Evolutionary conservation across 2,329 filamentous ascomycete species (phyloP), one percentile per base, ranked within the genome.

Genomic region (Cercospora sesami): DNA sequence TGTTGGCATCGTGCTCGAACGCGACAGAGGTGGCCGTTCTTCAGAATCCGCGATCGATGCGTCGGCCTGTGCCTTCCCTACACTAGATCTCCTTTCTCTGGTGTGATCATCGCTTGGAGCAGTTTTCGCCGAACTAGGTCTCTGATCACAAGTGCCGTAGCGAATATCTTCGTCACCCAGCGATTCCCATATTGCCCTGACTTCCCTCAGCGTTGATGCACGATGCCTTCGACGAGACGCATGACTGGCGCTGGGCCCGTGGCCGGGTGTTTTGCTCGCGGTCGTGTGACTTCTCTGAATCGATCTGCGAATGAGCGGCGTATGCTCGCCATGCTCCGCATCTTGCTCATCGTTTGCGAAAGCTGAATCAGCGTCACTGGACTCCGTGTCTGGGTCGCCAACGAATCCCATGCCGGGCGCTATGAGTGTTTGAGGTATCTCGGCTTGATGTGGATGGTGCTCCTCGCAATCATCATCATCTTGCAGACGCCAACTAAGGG

Each of bases 401-500:
- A 78, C 74, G 59, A 78, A 86, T 31, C 92, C 93, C 67, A 97
- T 86, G 5, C 93, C 93, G 1, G 94, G 93, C 0, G 92, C 88
- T 21, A 97, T 85, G 0, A 89, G 88, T 0, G 91, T 92, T 77
- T 87, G 79, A n/a, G 83, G 81, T 48, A 83, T 78, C 26, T 76
- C 80, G 69, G 72, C 68, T 72, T 73, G 73, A 72, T 65, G 73
- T 68, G 57, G 74, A 69, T 77, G 70, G 82, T 75, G 75, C 77
- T 89, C 86, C 58, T 86, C 85, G 33, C 81, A 85, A 2, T 86
- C 88, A 7, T 73, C 72, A 21, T 91, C 90, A 75, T 94, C 91
- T 77, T 91, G 92, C 65, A 99, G 86, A 68, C 95, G 90, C 94
- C 95, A 98, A 36, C 94, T 97, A 3, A 99, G 84, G 48, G 93